Evolutionary conservation across 2,329 filamentous ascomycete species (phyloP), one percentile per base, ranked within the genome.

Genomic region (Penicillium sp.): DNA sequence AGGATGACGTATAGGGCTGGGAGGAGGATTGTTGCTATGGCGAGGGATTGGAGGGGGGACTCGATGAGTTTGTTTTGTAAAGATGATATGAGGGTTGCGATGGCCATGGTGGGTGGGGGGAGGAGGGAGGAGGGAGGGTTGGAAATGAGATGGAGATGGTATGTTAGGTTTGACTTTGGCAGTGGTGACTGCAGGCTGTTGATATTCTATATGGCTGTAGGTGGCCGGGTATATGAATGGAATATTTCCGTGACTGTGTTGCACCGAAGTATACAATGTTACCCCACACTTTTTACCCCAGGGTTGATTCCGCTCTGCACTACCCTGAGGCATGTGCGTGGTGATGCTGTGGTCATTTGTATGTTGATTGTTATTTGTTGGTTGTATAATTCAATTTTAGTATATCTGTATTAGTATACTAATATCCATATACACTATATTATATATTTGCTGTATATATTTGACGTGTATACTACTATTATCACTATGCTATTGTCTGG

Each of bases 1-100:
- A 76, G 49, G 18, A 82, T 55, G 48, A 83, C 57, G 63, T 82
- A 83, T 44, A 79, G 53, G 26, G 79, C 42, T 0, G 78, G 74
- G 1, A 72, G 58, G 10, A 69, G 5, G 46, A 71, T 6, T 2
- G 47, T 26, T 2, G 60, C 45, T 28, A 63, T 36, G 8, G 58
- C 58, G 26, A 69, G 40, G 3, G 61, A 64, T 21, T 61, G 67
- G 40, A 60, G 49, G 16, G 66, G 66, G 29, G 56, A 54, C 21
- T 65, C 26, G 4, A 64, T 21, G 10, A 61, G 31, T 10, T 46
- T 55, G 33, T 47, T 26, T 29, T 69, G 64, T 16, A 72, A 21
- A 11, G 60, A 51, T 3, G 57, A 59, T 13, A 72, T 26, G 9
- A 57, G 57, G 37, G 56, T 51, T 47, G 61, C 58, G 39, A 71